phyloP scores from a whole-genome alignment of 1,139 yeast species.

The Saccharomyces hybrid region DNA sequence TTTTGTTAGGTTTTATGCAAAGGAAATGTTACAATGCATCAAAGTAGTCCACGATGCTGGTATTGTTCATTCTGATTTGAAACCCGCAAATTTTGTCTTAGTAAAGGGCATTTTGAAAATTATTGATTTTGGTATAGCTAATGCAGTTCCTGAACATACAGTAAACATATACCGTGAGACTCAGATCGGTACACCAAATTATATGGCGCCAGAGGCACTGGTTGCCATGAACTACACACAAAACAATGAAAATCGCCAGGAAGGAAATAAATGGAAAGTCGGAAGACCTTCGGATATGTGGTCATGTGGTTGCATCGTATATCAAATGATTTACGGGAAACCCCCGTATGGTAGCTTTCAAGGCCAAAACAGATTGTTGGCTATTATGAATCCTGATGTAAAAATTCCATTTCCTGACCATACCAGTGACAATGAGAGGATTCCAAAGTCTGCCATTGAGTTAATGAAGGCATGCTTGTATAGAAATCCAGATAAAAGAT shows the following conservation, averaged over 20 bases:
- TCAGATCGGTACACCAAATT: slow-evolving; percentile 92
- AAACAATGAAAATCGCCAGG: slow-evolving; percentile 26
- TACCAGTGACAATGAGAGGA: slow-evolving; percentile 56
- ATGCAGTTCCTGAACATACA: slow-evolving; percentile 89
- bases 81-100: slow-evolving; percentile 89
- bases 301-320: slow-evolving; percentile 95
- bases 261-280: slow-evolving; percentile 69
- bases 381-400: slow-evolving; percentile 83
- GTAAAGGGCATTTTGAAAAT: slow-evolving; percentile 80
- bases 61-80: slow-evolving; percentile 88
- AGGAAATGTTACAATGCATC: slow-evolving; percentile 77
- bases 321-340: slow-evolving; percentile 89
- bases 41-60: slow-evolving; percentile 81
- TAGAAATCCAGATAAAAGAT: slow-evolving; percentile 63
- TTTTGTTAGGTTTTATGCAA: slow-evolving; percentile 74
- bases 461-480: slow-evolving; percentile 65
- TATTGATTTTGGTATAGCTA: slow-evolving; percentile 94
- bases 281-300: slow-evolving; percentile 95
- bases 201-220: slow-evolving; percentile 96
- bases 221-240: slow-evolving; percentile 45
- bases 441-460: slow-evolving; percentile 64
- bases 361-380: slow-evolving; percentile 73
- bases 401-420: slow-evolving; percentile 58
- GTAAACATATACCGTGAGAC: slow-evolving; percentile 82
- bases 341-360: slow-evolving; percentile 83